A percentile compares a stretch with the other conserved stretches of the same genome.
These are phyloP conservation scores for Alternaria consortialis DNA, from an alignment of 2,329 filamentous ascomycete genomes.

Conservation along the genomic window DNA sequence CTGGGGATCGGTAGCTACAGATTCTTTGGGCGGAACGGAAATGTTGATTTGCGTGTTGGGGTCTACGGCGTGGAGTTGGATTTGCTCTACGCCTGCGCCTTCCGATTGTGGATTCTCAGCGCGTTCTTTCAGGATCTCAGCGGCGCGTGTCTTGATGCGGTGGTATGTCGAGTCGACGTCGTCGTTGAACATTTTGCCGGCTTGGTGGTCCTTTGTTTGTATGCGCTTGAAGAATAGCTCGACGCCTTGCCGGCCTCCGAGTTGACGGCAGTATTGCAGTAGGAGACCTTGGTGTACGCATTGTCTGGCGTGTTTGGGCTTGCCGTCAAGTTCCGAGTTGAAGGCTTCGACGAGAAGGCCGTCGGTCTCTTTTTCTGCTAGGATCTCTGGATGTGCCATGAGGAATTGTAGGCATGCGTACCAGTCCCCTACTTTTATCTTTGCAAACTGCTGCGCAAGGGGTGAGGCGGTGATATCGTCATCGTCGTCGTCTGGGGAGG, in stretches of 20 bases:
- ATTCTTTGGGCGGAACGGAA: conserved; percentile 72
- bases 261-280: conserved; percentile 90
- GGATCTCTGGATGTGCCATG: conserved; percentile 76
- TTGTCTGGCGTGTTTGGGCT: conserved; percentile 79
- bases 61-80: conserved; percentile 95
- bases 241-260: conserved; percentile 89
- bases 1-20: conserved; percentile 54
- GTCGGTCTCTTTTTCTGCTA: conserved; percentile 87
- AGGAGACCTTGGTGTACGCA: conserved; percentile 94
- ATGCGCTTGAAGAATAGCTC: conserved; percentile 96
- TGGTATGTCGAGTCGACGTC: conserved; percentile 90
- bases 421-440: conserved; percentile 80
- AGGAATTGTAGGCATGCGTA: conserved; percentile 78
- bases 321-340: conserved; percentile 80
- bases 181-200: conserved; percentile 87
- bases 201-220: conserved; percentile 87
- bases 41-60: conserved; percentile 93
- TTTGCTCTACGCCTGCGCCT: conserved; percentile 82
- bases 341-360: conserved; percentile 91
- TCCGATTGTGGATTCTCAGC: conserved; percentile 58
- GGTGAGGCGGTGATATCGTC: conserved; percentile 79
- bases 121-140: conserved; percentile 74
- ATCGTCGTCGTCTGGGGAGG: conserved; percentile 57
- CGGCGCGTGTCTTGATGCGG: conserved; percentile 78
- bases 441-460: conserved; percentile 80